A percentile compares a stretch with the other conserved stretches of the same genome.
These are phyloP conservation scores for Calonectria crousiana DNA, from an alignment of 2,329 filamentous ascomycete genomes.

Conservation along the genomic window DNA sequence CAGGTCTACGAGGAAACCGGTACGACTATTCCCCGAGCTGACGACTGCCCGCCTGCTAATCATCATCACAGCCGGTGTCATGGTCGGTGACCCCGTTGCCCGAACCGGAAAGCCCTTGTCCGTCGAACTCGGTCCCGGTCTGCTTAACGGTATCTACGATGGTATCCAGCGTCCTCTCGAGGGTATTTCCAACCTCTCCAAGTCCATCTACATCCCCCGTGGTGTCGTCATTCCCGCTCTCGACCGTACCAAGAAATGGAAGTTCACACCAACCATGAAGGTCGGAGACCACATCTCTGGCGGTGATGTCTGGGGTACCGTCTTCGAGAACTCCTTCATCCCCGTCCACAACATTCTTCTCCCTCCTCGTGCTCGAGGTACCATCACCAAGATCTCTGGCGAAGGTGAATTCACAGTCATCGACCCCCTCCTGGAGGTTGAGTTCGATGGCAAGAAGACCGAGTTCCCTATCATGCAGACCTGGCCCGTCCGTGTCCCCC, in stretches of 20 bases:
- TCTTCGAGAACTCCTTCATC: conserved; percentile 96
- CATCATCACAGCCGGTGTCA: conserved; percentile 81
- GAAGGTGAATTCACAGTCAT: conserved; percentile 95
- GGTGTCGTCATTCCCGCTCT: conserved; percentile 90
- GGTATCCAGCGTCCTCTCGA: conserved; percentile 96
- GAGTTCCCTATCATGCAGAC: conserved; percentile 98
- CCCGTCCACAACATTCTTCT: conserved; percentile 93
- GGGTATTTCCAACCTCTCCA: conserved; percentile 80
- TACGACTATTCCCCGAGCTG: conserved; percentile 56
- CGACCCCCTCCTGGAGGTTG: conserved; percentile 93
- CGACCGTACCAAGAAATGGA: conserved; percentile 94
- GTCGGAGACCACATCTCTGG: conserved; percentile 97
- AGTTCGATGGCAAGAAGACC: conserved; percentile 96
- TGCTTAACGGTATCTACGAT: conserved; percentile 99
- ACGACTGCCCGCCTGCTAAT: conserved; percentile 29
- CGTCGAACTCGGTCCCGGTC: conserved; percentile 94
- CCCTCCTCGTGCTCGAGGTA: conserved; percentile 89
- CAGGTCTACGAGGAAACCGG: conserved; percentile 99
- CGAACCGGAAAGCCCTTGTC: conserved; percentile 96
- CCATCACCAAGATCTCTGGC: conserved; percentile 88
- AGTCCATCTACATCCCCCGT: conserved; percentile 97
- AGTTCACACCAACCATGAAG: conserved; percentile 91
- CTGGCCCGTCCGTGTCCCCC: conserved; percentile 97
- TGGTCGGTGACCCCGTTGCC: conserved; percentile 90
- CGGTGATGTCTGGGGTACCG: conserved; percentile 94